Conservation (phyloP, 1,139 yeast species). For the Zygoascus sp. region DNA sequence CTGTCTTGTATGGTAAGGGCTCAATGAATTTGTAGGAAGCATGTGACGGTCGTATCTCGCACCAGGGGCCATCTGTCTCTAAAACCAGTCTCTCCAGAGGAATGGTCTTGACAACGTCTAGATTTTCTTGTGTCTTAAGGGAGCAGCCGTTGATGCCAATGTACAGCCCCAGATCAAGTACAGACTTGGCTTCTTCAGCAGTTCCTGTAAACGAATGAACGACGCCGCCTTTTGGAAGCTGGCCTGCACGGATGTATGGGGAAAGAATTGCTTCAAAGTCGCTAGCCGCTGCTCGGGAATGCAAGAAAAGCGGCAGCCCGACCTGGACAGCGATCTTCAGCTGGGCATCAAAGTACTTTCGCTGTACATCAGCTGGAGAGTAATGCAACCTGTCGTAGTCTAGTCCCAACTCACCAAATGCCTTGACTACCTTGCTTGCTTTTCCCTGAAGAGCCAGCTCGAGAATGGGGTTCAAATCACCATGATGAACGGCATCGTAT, state of each 20-base stretch:
- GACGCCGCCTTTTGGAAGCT: slow-evolving; percentile 51
- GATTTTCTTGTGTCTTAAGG: slow-evolving; percentile 67
- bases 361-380: slow-evolving; percentile 64
- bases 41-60: slow-evolving; percentile 83
- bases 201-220: slow-evolving; percentile 95
- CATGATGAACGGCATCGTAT: slow-evolving; percentile 40
- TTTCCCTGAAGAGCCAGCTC: slow-evolving; percentile 49
- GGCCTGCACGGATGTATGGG: slow-evolving; percentile 48
- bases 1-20: slow-evolving; percentile 52
- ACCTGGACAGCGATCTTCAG: slow-evolving; percentile 52
- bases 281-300: slow-evolving; percentile 81
- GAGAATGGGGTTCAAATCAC: slow-evolving; percentile 40
- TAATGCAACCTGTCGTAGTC: slow-evolving; percentile 87
- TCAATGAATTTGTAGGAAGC: slow-evolving; percentile 57
- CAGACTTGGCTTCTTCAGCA: slow-evolving; percentile 48
- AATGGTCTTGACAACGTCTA: slow-evolving; percentile 57
- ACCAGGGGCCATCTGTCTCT: slow-evolving; percentile 99
- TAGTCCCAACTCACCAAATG: slow-evolving; percentile 90
- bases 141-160: slow-evolving; percentile 94
- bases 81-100: slow-evolving; percentile 69
- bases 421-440: slow-evolving; percentile 47
- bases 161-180: slow-evolving; percentile 58
- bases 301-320: slow-evolving; percentile 73
- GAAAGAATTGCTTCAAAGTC: slow-evolving; percentile 64
- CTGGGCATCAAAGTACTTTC: slow-evolving; percentile 63